Evolutionary conservation across 1,139 yeast species (phyloP).

Genomic region (Williopsis jadinii): DNA sequence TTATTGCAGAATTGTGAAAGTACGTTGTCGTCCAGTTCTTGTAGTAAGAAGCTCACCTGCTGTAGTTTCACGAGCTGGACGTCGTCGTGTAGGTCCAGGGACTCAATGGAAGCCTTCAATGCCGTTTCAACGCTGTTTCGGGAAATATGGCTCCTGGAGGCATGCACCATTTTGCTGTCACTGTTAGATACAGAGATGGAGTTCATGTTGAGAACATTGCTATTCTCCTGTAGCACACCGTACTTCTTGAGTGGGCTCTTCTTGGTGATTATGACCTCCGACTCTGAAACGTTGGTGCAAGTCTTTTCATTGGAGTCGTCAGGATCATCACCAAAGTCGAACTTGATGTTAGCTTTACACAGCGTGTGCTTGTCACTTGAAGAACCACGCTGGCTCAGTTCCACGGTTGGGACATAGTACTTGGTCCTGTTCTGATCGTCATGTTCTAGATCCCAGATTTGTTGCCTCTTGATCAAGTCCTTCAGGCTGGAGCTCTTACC

Average conservation of each 20-base stretch:
- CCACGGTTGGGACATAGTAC: slow-evolving; percentile 1
- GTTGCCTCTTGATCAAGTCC: slow-evolving; percentile 23
- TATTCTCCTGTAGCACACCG: slow-evolving; percentile 5
- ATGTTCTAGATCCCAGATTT: slow-evolving; percentile 14
- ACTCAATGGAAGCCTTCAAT: background rate
- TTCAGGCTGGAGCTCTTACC: slow-evolving; percentile 29
- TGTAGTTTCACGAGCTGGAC: slow-evolving; percentile 10
- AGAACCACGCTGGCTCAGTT: too few species aligned
- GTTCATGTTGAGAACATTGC: slow-evolving; percentile 3
- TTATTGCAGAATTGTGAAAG: background rate
- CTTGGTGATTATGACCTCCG: slow-evolving; percentile 17
- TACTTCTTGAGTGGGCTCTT: slow-evolving; percentile 8
- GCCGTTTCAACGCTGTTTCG: background rate
- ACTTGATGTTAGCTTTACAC: background rate
- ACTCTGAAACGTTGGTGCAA: slow-evolving; percentile 2
- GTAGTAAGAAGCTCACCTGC: slow-evolving; percentile 9
- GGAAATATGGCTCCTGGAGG: background rate
- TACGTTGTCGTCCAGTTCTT: slow-evolving; percentile 12
- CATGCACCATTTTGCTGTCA: background rate
- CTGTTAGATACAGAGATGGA: background rate
- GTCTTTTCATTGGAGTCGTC: background rate
- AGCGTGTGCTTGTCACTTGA: background rate
- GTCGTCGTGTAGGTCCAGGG: slow-evolving; percentile 6
- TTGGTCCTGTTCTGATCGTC: slow-evolving; percentile 2
- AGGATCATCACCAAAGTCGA: slow-evolving; percentile 18